Evolutionary conservation across 1,139 yeast species (phyloP).

Genomic region (Hanseniaspora gamundiae): DNA sequence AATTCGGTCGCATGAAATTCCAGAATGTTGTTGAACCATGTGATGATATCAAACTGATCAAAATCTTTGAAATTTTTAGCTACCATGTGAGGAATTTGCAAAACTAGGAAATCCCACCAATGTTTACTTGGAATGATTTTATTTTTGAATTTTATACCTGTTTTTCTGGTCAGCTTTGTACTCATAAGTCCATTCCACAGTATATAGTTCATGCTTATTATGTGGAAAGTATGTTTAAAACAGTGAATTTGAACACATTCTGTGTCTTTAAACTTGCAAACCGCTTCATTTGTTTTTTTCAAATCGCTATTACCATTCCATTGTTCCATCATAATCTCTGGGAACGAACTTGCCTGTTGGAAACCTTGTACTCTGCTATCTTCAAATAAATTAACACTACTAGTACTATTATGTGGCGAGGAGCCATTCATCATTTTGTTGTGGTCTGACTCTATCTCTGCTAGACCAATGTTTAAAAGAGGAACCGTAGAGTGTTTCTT

Average conservation of each 20-base stretch:
- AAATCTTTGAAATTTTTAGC: slow-evolving; percentile 9
- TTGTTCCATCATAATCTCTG: too few relatives aligned
- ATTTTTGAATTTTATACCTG: slow-evolving; percentile 18
- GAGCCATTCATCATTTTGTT: background rate
- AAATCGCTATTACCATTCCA: too few relatives aligned
- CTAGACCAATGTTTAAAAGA: background rate
- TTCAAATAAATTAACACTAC: background rate
- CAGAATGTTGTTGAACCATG: slow-evolving; percentile 20
- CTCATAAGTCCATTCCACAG: slow-evolving; percentile 17
- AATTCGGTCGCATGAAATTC: slow-evolving; percentile 9
- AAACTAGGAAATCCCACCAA: slow-evolving; percentile 23
- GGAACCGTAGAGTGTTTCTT: background rate
- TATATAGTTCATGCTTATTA: slow-evolving; percentile 17
- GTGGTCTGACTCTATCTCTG: background rate
- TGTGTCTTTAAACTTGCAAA: background rate
- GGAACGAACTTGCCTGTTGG: background rate
- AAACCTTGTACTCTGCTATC: background rate
- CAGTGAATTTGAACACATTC: slow-evolving; percentile 17
- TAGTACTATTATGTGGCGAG: background rate
- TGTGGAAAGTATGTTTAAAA: slow-evolving; percentile 18
- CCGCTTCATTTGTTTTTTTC: background rate
- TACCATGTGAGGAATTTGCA: slow-evolving; percentile 16
- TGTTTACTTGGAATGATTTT: slow-evolving; percentile 21
- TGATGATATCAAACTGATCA: slow-evolving; percentile 17
- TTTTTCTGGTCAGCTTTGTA: slow-evolving; percentile 17